Percentiles rank a stretch among this genome's conserved stretches.
phyloP scores from a whole-genome alignment of 331 rosid species.

The Telfairia occidentalis region DNA sequence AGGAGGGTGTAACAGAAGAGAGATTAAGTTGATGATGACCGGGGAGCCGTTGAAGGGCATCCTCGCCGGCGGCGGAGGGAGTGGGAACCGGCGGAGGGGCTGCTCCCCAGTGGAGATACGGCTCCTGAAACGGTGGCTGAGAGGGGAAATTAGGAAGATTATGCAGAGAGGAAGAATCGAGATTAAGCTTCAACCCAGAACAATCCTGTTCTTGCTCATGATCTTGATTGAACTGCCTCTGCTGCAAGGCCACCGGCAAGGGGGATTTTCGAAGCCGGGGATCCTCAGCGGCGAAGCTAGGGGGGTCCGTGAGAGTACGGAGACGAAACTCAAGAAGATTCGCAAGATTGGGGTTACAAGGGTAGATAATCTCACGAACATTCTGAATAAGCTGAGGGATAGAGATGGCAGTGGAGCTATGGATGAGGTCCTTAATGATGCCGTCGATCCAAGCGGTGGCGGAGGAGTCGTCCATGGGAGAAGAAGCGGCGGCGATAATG shows the following conservation, averaged over 20 bases:
- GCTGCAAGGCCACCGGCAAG: constrained; percentile 9
- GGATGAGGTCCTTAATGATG: constrained; percentile 72
- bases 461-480: constrained; percentile 57
- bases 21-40: constrained; percentile 17
- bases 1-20: constrained; percentile 11
- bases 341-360: constrained; percentile 91
- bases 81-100: constrained; percentile 13
- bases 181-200: constrained; percentile 15
- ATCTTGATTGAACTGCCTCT: constrained; percentile 9
- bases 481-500: constrained; percentile 9
- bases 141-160: constrained; percentile 19
- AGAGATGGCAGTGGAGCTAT: constrained; percentile 64
- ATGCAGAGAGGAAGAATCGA: constrained; percentile 10
- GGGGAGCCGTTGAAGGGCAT: not conserved
- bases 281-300: constrained; percentile 12
- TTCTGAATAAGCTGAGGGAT: constrained; percentile 88
- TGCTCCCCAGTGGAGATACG: constrained; percentile 47
- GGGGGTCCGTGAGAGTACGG: constrained; percentile 42
- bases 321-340: constrained; percentile 74
- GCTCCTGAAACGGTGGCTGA: constrained; percentile 19
- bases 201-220: not conserved
- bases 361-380: constrained; percentile 80
- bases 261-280: constrained; percentile 15
- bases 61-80: not conserved
- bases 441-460: constrained; percentile 87